Conservation (phyloP, 805 yeast genomes). For the Saccharomycopsis sp. region DNA sequence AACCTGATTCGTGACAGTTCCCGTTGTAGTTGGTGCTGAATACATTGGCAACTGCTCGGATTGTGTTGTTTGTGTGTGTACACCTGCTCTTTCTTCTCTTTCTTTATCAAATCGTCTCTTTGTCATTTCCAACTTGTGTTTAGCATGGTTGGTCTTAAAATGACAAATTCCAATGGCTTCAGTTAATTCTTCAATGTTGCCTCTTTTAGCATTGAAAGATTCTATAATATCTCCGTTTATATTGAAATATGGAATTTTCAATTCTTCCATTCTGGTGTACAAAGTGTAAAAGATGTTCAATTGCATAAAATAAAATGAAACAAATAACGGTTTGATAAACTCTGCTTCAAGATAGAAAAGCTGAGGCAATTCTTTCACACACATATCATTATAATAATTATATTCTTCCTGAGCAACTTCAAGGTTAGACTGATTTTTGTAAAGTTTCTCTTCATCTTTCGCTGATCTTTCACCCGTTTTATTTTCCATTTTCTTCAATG, state of each 20-base stretch:
- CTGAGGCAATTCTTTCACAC: slow-evolving; percentile 83
- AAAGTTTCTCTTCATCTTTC: slow-evolving; percentile 88
- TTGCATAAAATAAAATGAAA: slow-evolving; percentile 95
- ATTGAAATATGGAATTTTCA: slow-evolving; percentile 96
- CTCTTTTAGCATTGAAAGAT: slow-evolving; percentile 74
- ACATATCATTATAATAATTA: slow-evolving; percentile 91
- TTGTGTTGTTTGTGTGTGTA: not conserved
- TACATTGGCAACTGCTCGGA: not conserved
- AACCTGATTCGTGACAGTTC: not conserved
- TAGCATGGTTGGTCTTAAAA: slow-evolving; percentile 85
- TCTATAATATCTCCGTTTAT: slow-evolving; percentile 76
- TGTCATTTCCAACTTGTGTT: slow-evolving; percentile 74
- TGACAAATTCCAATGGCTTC: slow-evolving; percentile 88
- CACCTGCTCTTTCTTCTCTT: slow-evolving; percentile 10
- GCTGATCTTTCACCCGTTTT: slow-evolving; percentile 79
- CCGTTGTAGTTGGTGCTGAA: not conserved
- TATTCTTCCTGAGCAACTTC: slow-evolving; percentile 91
- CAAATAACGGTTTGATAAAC: slow-evolving; percentile 88
- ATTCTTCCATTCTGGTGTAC: slow-evolving; percentile 85
- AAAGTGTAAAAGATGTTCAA: slow-evolving; percentile 92
- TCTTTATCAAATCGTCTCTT: slow-evolving; percentile 59
- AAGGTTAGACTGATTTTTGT: slow-evolving; percentile 82
- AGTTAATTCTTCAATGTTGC: slow-evolving; percentile 82
- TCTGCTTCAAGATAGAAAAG: slow-evolving; percentile 85
- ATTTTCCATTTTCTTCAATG: slow-evolving; percentile 63